Evolutionary conservation across 176 grass and related monocot species (phyloP), one percentile per base, ranked within the genome.

Genomic region (Rhipidocladum racemiflorum): DNA sequence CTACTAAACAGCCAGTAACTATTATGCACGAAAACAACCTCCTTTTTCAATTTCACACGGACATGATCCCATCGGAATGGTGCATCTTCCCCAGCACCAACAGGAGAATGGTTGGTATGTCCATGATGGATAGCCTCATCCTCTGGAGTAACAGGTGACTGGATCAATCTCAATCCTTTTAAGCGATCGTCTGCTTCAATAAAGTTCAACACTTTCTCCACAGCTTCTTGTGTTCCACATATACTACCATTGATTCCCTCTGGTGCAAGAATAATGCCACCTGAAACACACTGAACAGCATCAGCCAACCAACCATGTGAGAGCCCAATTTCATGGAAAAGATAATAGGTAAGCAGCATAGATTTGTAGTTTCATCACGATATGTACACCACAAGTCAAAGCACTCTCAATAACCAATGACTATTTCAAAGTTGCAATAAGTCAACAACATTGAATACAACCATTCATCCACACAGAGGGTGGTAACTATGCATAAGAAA

Each of bases 41-140:
- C 96, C 72, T 93, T 95, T 81, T 98, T 98, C 85, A 98, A 71
- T 84, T 98, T 98, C n/a, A 95, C 92, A 78, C 96, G 88, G 60
- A 98, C 96, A 83, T 98, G 96, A 66, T 98, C 92, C 96, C 96
- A 98, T 21, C 90, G 86, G 79, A 98, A 98, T 4, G 96, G 96
- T 21, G 96, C 90, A 82, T 98, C 96, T 79, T 98, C 92, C 12
- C 96, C 96, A 51, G 96, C 92, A 57, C 88, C 96, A 83, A 98
- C 75, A 72, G 92, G 90, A n/a, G 96, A 98, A 61, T 89, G 78
- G 60, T 83, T 90, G 48, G 76, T 93, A 55, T 98, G 96, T 64
- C 96, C 96, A 76, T 95, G 92, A 83, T 98, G 96, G 62, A 98
- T 93, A 51, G 87, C 92, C 87, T 98, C 96, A 28, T 98, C 96